Evolutionary conservation across 2,329 filamentous ascomycete species (phyloP).

Genomic region (Penicillium sp.): DNA sequence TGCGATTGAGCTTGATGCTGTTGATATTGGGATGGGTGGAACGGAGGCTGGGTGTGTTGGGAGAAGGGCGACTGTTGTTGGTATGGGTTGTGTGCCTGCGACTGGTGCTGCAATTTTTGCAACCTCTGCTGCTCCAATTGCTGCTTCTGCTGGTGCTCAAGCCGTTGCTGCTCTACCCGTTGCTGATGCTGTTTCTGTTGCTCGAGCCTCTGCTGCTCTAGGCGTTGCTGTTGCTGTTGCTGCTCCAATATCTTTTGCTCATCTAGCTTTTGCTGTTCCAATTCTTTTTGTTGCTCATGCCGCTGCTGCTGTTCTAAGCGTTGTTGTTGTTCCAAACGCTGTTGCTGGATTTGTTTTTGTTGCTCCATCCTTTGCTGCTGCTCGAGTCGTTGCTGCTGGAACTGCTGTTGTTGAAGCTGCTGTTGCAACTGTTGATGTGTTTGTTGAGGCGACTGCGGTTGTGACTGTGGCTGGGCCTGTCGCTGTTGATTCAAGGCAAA

Average conservation of each 20-base stretch:
- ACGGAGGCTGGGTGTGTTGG: constrained; percentile 20
- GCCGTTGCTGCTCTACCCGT: constrained; percentile 11
- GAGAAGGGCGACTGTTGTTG: constrained; percentile 23
- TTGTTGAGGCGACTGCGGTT: constrained; percentile 30
- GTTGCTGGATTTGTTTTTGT: constrained; percentile 12
- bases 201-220: constrained; percentile 17
- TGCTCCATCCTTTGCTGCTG: constrained; percentile 16
- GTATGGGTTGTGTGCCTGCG: constrained; percentile 25
- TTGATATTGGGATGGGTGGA: constrained; percentile 23
- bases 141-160: constrained; percentile 13
- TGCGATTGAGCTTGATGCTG: constrained; percentile 21
- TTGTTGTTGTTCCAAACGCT: constrained; percentile 14
- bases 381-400: constrained; percentile 20
- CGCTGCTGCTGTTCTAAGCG: constrained; percentile 10
- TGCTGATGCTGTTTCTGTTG: constrained; percentile 18
- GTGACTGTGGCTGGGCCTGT: constrained; percentile 20
- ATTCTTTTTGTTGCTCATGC: constrained; percentile 17
- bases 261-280: constrained; percentile 12
- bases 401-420: constrained; percentile 24
- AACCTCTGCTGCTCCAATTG: constrained; percentile 18
- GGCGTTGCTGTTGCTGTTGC: constrained; percentile 3
- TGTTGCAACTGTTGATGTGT: constrained; percentile 23
- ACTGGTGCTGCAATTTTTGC: constrained; percentile 23
- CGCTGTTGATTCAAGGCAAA: constrained; percentile 22
- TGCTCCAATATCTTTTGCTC: constrained; percentile 10